A percentile compares a stretch with the other conserved stretches of the same genome.
Conservation (phyloP, 164 flowering plant genomes). For the Tinospora cordifolia region DNA sequence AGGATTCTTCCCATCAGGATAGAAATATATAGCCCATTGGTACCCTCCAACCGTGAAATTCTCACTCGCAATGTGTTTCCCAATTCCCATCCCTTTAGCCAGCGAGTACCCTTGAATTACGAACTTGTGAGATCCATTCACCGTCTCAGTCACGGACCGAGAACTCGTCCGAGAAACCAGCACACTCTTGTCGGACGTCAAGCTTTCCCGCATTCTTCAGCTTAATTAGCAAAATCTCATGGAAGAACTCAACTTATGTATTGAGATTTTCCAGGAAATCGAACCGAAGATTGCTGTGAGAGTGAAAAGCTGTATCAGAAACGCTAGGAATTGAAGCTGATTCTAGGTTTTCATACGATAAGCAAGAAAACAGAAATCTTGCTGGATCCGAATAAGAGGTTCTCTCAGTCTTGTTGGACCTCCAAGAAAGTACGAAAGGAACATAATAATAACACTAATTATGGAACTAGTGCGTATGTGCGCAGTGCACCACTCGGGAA, state of each 20-base stretch:
- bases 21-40: conserved; percentile 65
- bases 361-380: not conserved
- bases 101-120: conserved; percentile 73
- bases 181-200: conserved; percentile 4
- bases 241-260: conserved; percentile 7
- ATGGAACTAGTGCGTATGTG: too few relatives aligned
- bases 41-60: conserved; percentile 74
- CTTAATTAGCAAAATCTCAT: conserved; percentile 17
- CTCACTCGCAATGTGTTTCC: conserved; percentile 83
- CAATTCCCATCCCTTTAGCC: conserved; percentile 87
- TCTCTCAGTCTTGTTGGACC: not conserved
- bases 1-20: conserved; percentile 58
- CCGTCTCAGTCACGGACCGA: conserved; percentile 57
- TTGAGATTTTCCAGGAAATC: conserved; percentile 4
- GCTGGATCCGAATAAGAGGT: conserved; percentile 8
- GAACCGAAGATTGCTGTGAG: not conserved
- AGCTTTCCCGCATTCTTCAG: conserved; percentile 17
- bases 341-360: not conserved
- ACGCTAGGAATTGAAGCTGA: not conserved
- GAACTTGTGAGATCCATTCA: conserved; percentile 80
- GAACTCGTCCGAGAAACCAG: conserved; percentile 51
- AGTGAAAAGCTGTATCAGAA: too few relatives aligned
- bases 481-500: too few relatives aligned
- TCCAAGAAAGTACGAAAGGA: too few relatives aligned
- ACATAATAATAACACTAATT: too few relatives aligned